Conservation (phyloP, 768 basidiomycete genomes). For the Serendipita sp. region DNA sequence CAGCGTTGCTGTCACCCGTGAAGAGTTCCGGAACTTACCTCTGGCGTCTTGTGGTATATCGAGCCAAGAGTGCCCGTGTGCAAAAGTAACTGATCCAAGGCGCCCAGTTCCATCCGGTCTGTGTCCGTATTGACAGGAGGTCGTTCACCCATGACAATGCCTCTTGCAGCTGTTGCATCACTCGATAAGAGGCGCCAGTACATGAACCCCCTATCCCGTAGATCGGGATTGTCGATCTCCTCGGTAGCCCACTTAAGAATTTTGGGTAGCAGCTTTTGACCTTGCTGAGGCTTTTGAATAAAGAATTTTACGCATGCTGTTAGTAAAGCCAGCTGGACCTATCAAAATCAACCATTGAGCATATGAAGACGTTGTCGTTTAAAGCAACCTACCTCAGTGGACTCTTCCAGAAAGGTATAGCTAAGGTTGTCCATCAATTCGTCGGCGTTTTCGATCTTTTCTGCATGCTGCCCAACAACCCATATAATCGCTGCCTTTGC, state of each 20-base stretch:
- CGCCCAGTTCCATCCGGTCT: constrained; percentile 92
- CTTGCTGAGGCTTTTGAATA: constrained; percentile 63
- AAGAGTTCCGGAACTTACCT: constrained; percentile 31
- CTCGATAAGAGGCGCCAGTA: constrained; percentile 97
- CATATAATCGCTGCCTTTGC: constrained; percentile 96
- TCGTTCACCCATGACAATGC: constrained; percentile 84
- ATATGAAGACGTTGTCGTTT: not conserved
- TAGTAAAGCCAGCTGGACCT: constrained; percentile 92
- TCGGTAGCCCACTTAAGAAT: constrained; percentile 96
- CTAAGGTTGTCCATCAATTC: constrained; percentile 86
- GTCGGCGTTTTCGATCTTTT: constrained; percentile 90
- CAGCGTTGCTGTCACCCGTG: constrained; percentile 1
- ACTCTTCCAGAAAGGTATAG: constrained; percentile 81
- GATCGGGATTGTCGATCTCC: constrained; percentile 94
- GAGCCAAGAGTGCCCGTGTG: constrained; percentile 90
- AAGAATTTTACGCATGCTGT: constrained; percentile 95
- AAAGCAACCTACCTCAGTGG: constrained; percentile 61
- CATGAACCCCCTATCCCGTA: constrained; percentile 96
- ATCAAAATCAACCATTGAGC: not conserved
- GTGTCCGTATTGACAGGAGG: constrained; percentile 97
- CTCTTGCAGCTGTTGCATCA: constrained; percentile 73
- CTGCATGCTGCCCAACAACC: constrained; percentile 93
- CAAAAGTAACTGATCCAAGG: constrained; percentile 83
- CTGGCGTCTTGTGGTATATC: constrained; percentile 96
- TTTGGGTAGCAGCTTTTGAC: constrained; percentile 86